phyloP scores from a whole-genome alignment of 225 moss, liverwort and hornwort species.

The Polytrichum commune region DNA sequence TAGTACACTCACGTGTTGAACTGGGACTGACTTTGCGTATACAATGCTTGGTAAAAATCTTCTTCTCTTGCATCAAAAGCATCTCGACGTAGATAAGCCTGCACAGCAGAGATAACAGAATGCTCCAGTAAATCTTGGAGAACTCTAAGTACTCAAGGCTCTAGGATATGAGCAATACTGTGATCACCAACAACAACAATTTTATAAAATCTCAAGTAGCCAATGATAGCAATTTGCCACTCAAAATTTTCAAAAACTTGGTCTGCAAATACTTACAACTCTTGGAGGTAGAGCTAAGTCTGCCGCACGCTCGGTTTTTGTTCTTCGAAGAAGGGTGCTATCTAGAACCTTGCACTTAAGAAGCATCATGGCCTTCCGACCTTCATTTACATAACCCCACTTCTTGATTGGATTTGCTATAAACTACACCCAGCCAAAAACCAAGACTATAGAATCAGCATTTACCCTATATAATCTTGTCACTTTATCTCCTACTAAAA shows the following conservation, averaged over 20 bases:
- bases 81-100: conserved; percentile 57
- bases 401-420: conserved; percentile 65
- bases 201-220: not conserved
- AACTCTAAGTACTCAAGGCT: no score
- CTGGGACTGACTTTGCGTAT: conserved; percentile 61
- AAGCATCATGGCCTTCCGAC: conserved; percentile 50
- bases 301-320: conserved; percentile 62
- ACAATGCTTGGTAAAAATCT: conserved; percentile 64
- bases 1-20: conserved; percentile 52
- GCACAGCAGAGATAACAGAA: conserved; percentile 1
- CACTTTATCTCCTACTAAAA: no score
- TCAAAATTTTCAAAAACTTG: not conserved
- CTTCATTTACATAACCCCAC: conserved; percentile 47
- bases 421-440: conserved; percentile 29
- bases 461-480: not conserved
- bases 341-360: conserved; percentile 51
- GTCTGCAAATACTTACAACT: conserved; percentile 27
- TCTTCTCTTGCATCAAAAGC: conserved; percentile 57
- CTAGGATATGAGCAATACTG: not conserved
- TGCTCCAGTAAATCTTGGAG: no score
- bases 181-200: not conserved
- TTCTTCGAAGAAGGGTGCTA: conserved; percentile 53
- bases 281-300: conserved; percentile 69
- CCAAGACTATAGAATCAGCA: conserved; percentile 9
- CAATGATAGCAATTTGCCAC: not conserved